These are phyloP conservation scores for Alternaria rosae DNA, from an alignment of 2,329 filamentous ascomycete species.

Conservation along the genomic window DNA sequence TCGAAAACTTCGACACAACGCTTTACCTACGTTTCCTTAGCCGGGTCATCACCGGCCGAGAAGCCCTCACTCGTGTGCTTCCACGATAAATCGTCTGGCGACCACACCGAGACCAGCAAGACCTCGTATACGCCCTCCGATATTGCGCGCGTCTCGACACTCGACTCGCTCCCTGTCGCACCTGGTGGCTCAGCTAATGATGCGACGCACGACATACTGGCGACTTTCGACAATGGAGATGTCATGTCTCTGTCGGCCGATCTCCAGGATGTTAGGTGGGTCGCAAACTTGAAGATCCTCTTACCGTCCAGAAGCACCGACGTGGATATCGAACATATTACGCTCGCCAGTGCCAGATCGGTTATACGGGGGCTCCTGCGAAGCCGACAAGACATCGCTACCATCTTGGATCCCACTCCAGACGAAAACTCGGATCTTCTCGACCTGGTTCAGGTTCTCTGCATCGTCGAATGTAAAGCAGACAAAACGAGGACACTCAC, in stretches of 20 bases:
- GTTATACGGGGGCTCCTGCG: conserved; percentile 55
- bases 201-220: conserved; percentile 59
- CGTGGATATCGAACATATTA: conserved; percentile 43
- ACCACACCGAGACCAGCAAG: conserved; percentile 45
- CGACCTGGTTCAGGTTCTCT: conserved; percentile 48
- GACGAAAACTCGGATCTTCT: conserved; percentile 39
- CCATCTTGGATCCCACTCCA: conserved; percentile 44
- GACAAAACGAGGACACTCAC: conserved; percentile 28
- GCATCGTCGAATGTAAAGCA: conserved; percentile 35
- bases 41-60: conserved; percentile 54
- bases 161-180: conserved; percentile 44
- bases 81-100: conserved; percentile 56
- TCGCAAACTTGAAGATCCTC: conserved; percentile 28
- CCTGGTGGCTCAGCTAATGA: conserved; percentile 22
- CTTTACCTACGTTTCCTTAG: conserved; percentile 64
- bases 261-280: conserved; percentile 45
- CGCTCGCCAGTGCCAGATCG: conserved; percentile 48
- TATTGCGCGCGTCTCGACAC: conserved; percentile 33
- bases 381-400: conserved; percentile 54
- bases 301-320: conserved; percentile 22
- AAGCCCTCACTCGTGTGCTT: conserved; percentile 63
- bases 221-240: conserved; percentile 67
- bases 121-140: conserved; percentile 38
- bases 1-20: conserved; percentile 56
- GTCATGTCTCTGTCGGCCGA: conserved; percentile 68